A percentile compares a stretch with the other conserved stretches of the same genome.
Conservation (phyloP, 2,329 filamentous ascomycete species). For the Xylaria sp. region DNA sequence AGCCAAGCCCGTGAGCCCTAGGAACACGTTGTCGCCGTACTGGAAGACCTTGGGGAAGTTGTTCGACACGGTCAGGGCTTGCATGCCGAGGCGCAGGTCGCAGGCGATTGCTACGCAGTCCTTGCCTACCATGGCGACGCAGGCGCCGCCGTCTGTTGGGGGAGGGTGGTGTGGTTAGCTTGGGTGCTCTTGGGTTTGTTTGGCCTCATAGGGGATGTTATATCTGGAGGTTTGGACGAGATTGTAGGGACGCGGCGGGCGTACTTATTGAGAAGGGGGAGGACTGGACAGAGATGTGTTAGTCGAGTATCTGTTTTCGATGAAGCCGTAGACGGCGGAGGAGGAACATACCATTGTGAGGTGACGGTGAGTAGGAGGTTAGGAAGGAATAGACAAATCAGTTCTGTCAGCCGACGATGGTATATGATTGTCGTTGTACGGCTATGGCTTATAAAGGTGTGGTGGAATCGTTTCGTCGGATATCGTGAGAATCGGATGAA, state of each 20-base stretch:
- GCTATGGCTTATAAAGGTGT: neutral
- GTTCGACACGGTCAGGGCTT: constrained; percentile 97
- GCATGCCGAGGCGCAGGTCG: constrained; percentile 96
- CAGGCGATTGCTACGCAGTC: constrained; percentile 99
- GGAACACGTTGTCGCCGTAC: constrained; percentile 94
- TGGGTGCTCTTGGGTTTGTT: neutral
- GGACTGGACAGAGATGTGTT: constrained; percentile 63
- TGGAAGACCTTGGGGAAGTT: constrained; percentile 99
- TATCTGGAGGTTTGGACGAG: neutral
- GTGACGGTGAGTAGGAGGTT: constrained; percentile 22
- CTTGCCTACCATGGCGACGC: constrained; percentile 99
- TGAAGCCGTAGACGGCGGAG: constrained; percentile 23
- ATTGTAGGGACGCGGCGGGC: constrained; percentile 43
- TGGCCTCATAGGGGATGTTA: neutral
- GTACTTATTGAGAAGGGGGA: constrained; percentile 97
- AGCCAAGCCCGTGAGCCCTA: constrained; percentile 94
- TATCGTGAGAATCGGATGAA: constrained; percentile 7
- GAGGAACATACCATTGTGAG: constrained; percentile 51
- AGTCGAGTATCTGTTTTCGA: constrained; percentile 50
- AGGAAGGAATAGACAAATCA: neutral
- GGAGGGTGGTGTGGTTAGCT: constrained; percentile 18
- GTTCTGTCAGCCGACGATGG: no score
- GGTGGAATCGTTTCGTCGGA: neutral
- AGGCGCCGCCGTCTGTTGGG: constrained; percentile 81
- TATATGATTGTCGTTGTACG: neutral